These are phyloP conservation scores for Leccinum pellstonianum DNA, from an alignment of 768 basidiomycete species.

Conservation along the genomic window DNA sequence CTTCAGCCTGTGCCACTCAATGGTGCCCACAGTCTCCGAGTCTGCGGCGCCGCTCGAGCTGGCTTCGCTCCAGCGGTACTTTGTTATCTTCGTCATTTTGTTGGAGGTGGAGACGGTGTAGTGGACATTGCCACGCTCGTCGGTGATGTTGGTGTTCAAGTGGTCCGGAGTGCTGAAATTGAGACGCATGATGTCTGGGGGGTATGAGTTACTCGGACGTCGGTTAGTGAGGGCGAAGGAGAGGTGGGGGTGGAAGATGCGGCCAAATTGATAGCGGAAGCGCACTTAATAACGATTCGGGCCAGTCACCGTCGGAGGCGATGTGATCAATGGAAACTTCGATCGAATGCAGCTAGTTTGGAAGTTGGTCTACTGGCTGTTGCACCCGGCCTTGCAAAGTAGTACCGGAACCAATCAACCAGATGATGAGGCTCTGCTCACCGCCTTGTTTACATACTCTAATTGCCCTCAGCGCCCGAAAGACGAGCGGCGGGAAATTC, in stretches of 20 bases:
- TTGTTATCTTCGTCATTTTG: slow-evolving; percentile 26
- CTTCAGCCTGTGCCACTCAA: slow-evolving; percentile 23
- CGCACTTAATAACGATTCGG: neutral
- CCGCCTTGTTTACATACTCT: too few relatives aligned
- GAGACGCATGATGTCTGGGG: slow-evolving; percentile 19
- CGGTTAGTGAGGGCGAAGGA: neutral
- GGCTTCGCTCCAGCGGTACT: slow-evolving; percentile 19
- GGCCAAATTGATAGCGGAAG: neutral
- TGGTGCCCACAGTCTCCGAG: slow-evolving; percentile 24
- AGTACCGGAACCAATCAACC: too few relatives aligned
- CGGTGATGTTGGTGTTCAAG: slow-evolving; percentile 21
- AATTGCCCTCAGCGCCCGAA: too few relatives aligned
- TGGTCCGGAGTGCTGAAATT: slow-evolving; percentile 20
- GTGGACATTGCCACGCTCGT: slow-evolving; percentile 18
- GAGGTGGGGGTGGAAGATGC: neutral
- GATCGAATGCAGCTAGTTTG: neutral
- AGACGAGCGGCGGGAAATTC: slow-evolving; percentile 41
- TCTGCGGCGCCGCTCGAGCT: slow-evolving; percentile 2
- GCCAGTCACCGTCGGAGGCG: neutral
- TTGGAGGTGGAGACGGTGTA: slow-evolving; percentile 24
- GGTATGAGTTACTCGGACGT: neutral
- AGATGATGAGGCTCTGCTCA: too few relatives aligned
- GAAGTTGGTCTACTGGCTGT: too few relatives aligned
- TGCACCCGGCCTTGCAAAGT: too few relatives aligned
- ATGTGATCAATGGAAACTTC: neutral